Evolutionary conservation across 768 basidiomycete genomes (phyloP).

Genomic region (Grammothele lineata): DNA sequence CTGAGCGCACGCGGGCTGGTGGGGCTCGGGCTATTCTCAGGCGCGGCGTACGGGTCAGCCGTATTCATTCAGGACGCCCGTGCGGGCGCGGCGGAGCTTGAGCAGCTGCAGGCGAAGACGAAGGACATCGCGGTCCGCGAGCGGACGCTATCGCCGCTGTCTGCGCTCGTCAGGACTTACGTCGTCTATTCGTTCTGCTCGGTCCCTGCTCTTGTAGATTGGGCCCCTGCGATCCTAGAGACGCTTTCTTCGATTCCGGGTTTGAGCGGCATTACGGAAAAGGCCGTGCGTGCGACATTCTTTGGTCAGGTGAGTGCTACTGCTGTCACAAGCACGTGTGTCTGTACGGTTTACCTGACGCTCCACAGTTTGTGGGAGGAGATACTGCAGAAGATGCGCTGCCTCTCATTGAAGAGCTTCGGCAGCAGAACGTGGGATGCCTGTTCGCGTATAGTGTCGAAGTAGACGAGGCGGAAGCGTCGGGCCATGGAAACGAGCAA

Average conservation of each 20-base stretch:
- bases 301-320: conserved; percentile 67
- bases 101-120: conserved; percentile 19
- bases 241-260: conserved; percentile 52
- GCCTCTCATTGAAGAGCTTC: conserved; percentile 58
- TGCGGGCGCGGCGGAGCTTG: background rate
- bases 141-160: conserved; percentile 17
- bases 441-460: conserved; percentile 86
- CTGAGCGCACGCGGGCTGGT: background rate
- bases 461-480: conserved; percentile 60
- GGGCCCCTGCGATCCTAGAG: conserved; percentile 64
- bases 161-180: conserved; percentile 61
- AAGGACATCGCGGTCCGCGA: background rate
- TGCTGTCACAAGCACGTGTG: background rate
- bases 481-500: conserved; percentile 23
- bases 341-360: background rate
- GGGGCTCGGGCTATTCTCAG: no score
- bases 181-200: conserved; percentile 81
- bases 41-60: no score
- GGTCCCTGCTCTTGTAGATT: conserved; percentile 69
- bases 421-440: conserved; percentile 65
- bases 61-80: conserved; percentile 9
- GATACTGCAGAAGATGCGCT: conserved; percentile 70
- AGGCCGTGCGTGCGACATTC: conserved; percentile 73
- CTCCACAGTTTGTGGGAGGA: conserved; percentile 77
- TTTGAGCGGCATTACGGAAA: conserved; percentile 58